These are phyloP conservation scores for Platanthera guangdongensis DNA, from an alignment of 106 monocot genomes.

Conservation along the genomic window DNA sequence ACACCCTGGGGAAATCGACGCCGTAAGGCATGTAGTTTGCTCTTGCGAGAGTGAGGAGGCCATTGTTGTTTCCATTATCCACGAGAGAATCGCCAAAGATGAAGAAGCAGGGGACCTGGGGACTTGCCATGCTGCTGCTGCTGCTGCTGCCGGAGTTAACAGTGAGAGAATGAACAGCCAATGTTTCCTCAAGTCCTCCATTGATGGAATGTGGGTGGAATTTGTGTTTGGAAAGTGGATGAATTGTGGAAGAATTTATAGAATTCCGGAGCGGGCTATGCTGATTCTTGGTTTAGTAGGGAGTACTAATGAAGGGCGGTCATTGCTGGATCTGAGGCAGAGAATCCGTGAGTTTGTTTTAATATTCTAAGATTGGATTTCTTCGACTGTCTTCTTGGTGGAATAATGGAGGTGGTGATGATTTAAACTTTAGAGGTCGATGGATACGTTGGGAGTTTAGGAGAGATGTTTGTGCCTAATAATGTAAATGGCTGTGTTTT, in stretches of 20 bases:
- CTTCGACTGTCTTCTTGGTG: neutral
- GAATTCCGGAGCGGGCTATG: neutral
- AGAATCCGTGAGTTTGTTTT: neutral
- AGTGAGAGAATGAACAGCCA: neutral
- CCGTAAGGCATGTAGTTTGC: conserved; percentile 88
- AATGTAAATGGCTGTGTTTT: neutral
- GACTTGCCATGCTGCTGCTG: conserved; percentile 6
- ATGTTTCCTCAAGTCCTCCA: neutral
- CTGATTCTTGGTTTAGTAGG: neutral
- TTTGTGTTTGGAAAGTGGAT: neutral
- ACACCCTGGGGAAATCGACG: conserved; percentile 61
- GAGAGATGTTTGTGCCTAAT: neutral
- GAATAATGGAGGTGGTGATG: conserved; percentile 1
- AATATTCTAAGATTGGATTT: neutral
- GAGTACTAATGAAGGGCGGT: neutral
- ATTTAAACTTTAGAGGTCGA: neutral
- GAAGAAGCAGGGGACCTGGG: conserved; percentile 71
- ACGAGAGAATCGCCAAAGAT: conserved; percentile 85
- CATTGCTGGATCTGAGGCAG: neutral
- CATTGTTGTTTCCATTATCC: conserved; percentile 88
- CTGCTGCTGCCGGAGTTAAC: neutral
- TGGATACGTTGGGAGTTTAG: neutral
- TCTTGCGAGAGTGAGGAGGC: conserved; percentile 54
- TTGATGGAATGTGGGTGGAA: neutral
- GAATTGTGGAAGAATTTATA: neutral